Evolutionary conservation across 352 stramenopile genomes (phyloP).

Genomic region (Pythium rishiriense): DNA sequence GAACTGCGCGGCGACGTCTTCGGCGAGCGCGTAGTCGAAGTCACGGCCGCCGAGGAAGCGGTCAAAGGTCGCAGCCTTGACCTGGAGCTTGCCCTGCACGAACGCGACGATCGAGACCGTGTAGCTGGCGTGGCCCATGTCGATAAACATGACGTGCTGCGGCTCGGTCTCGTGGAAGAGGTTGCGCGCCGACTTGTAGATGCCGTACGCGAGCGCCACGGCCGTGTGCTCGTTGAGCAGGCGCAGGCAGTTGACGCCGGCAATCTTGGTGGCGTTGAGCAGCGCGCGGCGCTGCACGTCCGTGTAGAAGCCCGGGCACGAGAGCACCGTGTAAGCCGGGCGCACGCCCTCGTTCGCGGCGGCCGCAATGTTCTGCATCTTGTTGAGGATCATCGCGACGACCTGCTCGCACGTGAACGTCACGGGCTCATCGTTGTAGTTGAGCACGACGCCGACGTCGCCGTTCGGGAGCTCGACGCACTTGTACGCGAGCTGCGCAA

Average conservation of each 20-base stretch:
- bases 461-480: conserved; percentile 86
- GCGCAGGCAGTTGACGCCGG: conserved; percentile 94
- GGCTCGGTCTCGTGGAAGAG: conserved; percentile 92
- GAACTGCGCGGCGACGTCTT: conserved; percentile 95
- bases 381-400: conserved; percentile 97
- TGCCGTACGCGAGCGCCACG: conserved; percentile 94
- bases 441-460: conserved; percentile 89
- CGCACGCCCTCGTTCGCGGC: conserved; percentile 89
- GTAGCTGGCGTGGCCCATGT: conserved; percentile 96
- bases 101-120: conserved; percentile 92
- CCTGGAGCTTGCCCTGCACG: conserved; percentile 94
- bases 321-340: conserved; percentile 92
- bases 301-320: conserved; percentile 97
- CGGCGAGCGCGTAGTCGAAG: conserved; percentile 95
- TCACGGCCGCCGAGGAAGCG: conserved; percentile 95
- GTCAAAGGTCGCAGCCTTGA: conserved; percentile 95
- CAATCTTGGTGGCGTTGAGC: conserved; percentile 92
- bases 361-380: conserved; percentile 95
- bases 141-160: conserved; percentile 99
- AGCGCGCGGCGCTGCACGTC: conserved; percentile 96
- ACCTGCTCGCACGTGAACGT: conserved; percentile 96
- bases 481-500: conserved; percentile 91
- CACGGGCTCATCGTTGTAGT: conserved; percentile 90
- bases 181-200: conserved; percentile 96
- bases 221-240: conserved; percentile 99